Conservation (phyloP, 1,284 basidiomycete genomes). For the Phylloporus sp. region DNA sequence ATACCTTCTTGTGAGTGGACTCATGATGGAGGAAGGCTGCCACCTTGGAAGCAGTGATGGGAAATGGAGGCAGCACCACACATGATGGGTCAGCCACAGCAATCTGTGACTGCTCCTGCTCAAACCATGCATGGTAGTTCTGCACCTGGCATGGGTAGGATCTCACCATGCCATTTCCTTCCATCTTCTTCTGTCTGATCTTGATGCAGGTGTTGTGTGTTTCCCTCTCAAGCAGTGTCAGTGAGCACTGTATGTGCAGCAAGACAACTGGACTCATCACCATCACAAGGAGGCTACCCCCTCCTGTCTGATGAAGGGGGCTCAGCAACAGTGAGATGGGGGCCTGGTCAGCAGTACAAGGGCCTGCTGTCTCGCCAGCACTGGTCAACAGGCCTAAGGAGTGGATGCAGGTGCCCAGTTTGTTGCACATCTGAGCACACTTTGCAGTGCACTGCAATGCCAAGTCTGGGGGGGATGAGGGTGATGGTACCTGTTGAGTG, state of each 20-base stretch:
- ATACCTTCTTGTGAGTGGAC: constrained; percentile 22
- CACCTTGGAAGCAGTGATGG: constrained; percentile 23
- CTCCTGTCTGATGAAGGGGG: no score
- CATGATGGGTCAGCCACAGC: background rate
- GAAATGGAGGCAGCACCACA: constrained; percentile 1
- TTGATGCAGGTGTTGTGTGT: background rate
- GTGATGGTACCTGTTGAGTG: background rate
- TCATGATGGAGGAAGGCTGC: constrained; percentile 25
- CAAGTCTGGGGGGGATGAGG: background rate
- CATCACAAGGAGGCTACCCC: no score
- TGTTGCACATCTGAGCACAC: background rate
- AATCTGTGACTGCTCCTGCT: background rate
- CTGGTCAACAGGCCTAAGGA: background rate
- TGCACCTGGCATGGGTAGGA: constrained; percentile 9
- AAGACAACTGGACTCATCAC: background rate
- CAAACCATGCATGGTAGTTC: constrained; percentile 7
- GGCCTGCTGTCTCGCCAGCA: background rate
- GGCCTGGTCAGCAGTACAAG: background rate
- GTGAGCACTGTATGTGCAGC: background rate
- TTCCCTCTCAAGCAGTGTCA: background rate
- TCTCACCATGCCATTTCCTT: constrained; percentile 1
- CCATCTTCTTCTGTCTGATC: constrained; percentile 8
- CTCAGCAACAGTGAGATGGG: background rate
- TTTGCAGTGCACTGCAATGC: background rate
- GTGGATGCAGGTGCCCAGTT: background rate